Percentiles rank a stretch among this genome's conserved stretches.
Evolutionary conservation across 768 basidiomycete species (phyloP).

Genomic region (Suillus clintonianus): DNA sequence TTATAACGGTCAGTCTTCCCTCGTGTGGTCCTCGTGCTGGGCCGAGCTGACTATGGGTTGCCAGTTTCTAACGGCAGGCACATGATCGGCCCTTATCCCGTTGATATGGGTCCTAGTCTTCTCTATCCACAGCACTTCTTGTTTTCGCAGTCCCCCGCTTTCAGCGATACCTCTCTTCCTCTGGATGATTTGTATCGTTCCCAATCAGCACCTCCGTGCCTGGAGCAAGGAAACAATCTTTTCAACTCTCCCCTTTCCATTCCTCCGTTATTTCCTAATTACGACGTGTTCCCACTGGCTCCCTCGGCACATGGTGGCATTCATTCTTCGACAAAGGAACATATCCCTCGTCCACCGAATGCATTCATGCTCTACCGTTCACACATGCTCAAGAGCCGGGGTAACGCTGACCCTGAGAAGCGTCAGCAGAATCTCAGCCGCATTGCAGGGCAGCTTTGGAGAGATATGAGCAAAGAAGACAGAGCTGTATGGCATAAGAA

Average conservation of each 20-base stretch:
- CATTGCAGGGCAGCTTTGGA: constrained; percentile 57
- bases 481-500: constrained; percentile 37
- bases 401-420: constrained; percentile 47
- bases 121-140: neutral
- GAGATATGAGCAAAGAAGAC: constrained; percentile 37
- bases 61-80: neutral
- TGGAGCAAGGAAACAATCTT: neutral
- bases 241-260: neutral
- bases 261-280: neutral
- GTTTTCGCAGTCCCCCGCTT: neutral
- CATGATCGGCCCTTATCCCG: neutral
- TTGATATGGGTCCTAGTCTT: neutral
- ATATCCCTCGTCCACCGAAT: constrained; percentile 52
- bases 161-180: neutral
- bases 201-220: constrained; percentile 12
- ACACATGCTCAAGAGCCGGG: constrained; percentile 45
- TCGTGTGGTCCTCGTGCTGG: neutral
- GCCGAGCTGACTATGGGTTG: neutral
- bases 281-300: neutral
- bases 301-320: neutral
- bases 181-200: constrained; percentile 8
- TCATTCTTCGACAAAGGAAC: constrained; percentile 14
- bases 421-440: constrained; percentile 58
- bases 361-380: constrained; percentile 62
- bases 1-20: neutral